Evolutionary conservation across 1,139 yeast species (phyloP).

Genomic region (Taphrina confusa): DNA sequence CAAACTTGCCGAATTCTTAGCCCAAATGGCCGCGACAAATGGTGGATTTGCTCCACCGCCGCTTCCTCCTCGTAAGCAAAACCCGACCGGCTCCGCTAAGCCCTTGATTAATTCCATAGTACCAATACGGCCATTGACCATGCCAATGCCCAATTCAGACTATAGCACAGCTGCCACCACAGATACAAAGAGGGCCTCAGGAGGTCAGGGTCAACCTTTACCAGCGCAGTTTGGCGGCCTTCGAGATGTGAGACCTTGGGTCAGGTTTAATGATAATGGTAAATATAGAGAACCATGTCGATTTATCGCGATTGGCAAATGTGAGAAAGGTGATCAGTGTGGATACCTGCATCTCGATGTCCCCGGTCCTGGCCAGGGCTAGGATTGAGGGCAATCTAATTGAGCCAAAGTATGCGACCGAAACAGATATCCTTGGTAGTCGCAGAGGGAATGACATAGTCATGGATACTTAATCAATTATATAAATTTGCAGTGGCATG

Average conservation of each 20-base stretch:
- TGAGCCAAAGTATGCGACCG: too few species aligned
- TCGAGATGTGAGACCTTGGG: conserved; percentile 33
- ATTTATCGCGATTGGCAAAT: conserved; percentile 20
- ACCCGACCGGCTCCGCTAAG: neutral
- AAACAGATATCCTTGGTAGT: too few species aligned
- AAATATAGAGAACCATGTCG: conserved; percentile 23
- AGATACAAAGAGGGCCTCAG: neutral
- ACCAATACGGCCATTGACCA: neutral
- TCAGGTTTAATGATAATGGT: conserved; percentile 18
- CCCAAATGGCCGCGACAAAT: conserved; percentile 15
- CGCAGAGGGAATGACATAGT: too few species aligned
- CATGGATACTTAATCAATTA: too few species aligned
- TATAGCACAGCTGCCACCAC: neutral
- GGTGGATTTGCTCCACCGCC: conserved; percentile 21
- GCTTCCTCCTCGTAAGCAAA: conserved; percentile 7
- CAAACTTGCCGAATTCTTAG: conserved; percentile 15
- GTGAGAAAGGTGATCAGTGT: conserved; percentile 27
- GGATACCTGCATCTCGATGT: conserved; percentile 25
- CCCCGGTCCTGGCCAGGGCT: conserved; percentile 2
- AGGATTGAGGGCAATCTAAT: too few species aligned
- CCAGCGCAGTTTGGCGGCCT: conserved; percentile 4
- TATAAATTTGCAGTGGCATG: too few species aligned
- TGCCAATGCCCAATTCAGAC: too few species aligned
- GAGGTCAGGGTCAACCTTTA: neutral
- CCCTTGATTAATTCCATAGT: neutral